Base-by-base conservation (phyloP, 768 basidiomycete species). In the Amanita phalloides region DNA sequence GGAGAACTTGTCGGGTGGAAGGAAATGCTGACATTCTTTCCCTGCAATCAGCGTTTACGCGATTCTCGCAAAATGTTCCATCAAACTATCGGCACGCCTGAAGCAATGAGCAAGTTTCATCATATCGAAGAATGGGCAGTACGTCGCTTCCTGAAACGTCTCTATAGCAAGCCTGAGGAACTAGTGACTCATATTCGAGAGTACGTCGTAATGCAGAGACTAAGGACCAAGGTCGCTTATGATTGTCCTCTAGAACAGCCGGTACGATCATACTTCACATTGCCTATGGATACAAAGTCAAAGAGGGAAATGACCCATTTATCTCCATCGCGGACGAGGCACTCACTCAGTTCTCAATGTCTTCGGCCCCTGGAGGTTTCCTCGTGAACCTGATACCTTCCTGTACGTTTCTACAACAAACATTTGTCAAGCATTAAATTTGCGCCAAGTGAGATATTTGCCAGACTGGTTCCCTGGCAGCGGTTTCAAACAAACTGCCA, bases 391-490 rank as follows among this genome's bases (percentile, higher is more conserved):
- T 61, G 4, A 51, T 65, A 25, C 63, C 64, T 1, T 35, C 52
- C 1, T 54, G 39, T 25, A 20, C 1, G 45, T 14, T 36, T 7
- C 17, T 36, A 32, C 14, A 5, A 30, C n/a, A 14, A 9, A 2
- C 17, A 7, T 28, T 28, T 20, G n/a, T 20, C 21, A n/a, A 42
- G 4, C 21, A 28, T 13, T 21, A 32, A 35, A 6, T 45, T 1
- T 8, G 51, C 11, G 43, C 55, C 9, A 61, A 30, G 64, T 77
- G 53, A 68, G 69, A 60, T 64, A 73, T 33, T 57, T 78, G 6
- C 76, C 76, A 0, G 61, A 55, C 32, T 77, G 74, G 72, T 39
- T 76, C 5, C 75, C 74, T 4, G 76, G 76, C 0, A 70, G 72
- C 13, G 65, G 65, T 3, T 78, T 77, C 53, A 66, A 75, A 55